phyloP scores from a whole-genome alignment of 371 early-diverging fungal species.

The Amoeboaphelidium protococcarum region DNA sequence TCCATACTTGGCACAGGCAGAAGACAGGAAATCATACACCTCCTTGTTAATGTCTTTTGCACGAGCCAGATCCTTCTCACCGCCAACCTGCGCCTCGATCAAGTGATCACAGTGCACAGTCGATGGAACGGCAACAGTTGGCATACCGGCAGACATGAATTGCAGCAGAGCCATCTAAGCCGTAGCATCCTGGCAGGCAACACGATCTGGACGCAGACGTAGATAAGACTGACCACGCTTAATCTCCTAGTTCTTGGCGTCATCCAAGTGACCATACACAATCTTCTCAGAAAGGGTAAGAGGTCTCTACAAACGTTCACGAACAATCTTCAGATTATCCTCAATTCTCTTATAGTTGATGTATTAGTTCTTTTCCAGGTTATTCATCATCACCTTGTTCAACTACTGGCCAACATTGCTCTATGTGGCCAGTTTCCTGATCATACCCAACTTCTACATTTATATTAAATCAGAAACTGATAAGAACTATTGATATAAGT shows the following conservation, averaged over 20 bases:
- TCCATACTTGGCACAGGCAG: conserved; percentile 50
- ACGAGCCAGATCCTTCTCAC: conserved; percentile 30
- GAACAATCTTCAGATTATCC: not conserved
- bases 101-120: conserved; percentile 82
- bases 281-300: conserved; percentile 81
- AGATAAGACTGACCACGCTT: conserved; percentile 67
- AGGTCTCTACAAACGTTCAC: conserved; percentile 14
- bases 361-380: not conserved
- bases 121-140: conserved; percentile 55
- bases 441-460: too few relatives aligned
- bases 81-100: conserved; percentile 45
- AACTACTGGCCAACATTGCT: too few relatives aligned
- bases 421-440: too few relatives aligned
- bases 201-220: conserved; percentile 48
- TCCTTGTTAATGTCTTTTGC: conserved; percentile 46
- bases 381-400: not conserved
- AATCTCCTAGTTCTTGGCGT: conserved; percentile 35
- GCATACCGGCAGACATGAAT: conserved; percentile 68
- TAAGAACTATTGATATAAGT: too few relatives aligned
- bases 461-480: too few relatives aligned
- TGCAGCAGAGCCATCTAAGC: conserved; percentile 83
- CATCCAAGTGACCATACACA: conserved; percentile 68
- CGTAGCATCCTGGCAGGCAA: conserved; percentile 28
- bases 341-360: not conserved
- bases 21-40: conserved; percentile 54